Conservation (phyloP, 2,329 filamentous ascomycete genomes). For the Neopestalotiopsis clavispora region DNA sequence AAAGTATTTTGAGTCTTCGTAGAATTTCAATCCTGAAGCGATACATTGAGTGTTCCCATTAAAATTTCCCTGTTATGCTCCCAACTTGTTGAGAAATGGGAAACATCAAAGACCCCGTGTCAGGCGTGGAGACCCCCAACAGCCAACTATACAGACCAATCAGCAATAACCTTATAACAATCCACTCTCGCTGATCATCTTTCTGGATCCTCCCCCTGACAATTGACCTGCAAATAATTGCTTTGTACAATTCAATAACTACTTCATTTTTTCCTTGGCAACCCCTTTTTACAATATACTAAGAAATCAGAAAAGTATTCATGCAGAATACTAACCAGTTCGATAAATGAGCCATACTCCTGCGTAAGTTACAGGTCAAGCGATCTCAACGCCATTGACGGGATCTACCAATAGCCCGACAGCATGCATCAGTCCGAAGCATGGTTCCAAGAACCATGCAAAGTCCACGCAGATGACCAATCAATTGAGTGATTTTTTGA, state of each 20-base stretch:
- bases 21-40: background rate
- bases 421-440: too few species aligned
- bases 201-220: background rate
- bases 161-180: background rate
- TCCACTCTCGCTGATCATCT: background rate
- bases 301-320: background rate
- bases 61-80: background rate
- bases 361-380: too few species aligned
- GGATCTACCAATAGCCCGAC: too few species aligned
- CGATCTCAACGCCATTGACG: too few species aligned
- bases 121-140: background rate
- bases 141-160: background rate
- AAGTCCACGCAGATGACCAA: too few species aligned
- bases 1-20: background rate
- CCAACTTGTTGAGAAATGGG: background rate
- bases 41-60: background rate
- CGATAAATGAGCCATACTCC: too few species aligned
- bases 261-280: too few species aligned
- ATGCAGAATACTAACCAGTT: too few species aligned
- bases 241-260: background rate
- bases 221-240: background rate
- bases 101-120: background rate
- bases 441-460: too few species aligned
- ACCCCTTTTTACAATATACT: background rate
- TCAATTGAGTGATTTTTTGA: too few species aligned